Evolutionary conservation across 2,329 filamentous ascomycete species (phyloP), one percentile per base, ranked within the genome.

Genomic region (Cytospora paraplurivora): DNA sequence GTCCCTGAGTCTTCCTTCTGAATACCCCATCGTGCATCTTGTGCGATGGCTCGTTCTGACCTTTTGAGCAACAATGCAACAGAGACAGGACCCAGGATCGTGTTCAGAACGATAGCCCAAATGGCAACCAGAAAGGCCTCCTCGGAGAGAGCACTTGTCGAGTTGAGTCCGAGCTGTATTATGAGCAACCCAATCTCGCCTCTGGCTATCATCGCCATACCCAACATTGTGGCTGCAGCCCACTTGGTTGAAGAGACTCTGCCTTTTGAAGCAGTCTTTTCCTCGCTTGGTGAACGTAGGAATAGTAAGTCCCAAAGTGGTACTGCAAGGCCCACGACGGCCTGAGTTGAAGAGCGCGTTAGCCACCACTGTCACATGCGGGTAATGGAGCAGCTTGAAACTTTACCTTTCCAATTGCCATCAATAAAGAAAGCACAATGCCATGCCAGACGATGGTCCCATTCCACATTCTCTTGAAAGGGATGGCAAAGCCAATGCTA

Each of bases 121-220:
- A 82, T 82, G 1, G 81, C 79, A 0, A 83, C 75, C 3, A 85
- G 71, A 64, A 83, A 86, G 0, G 82, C 76, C 41, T 83, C 78
- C 67, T 84, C 77, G 1, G 83, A 84, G 1, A 88, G 72, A 0
- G 81, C 81, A 5, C 81, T 81, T 13, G 69, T 70, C 41, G 69
- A 62, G 56, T 71, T 71, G 54, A 69, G 67, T 17, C 69, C 69
- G 32, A 71, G 64, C 58, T 70, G 68, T 32, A 71, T 69, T 66
- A 88, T 85, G 41, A 88, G 73, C 66, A 87, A 85, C 0, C 85
- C 85, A 34, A 88, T 84, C 68, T 88, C 85, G 4, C 85, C 85
- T 33, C 85, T 77, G 0, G 85, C 81, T 0, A 85, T 80, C 84
- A 88, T 87, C 5, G 84, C 85, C 47, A 80, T 73, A 6, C 82